Base-by-base conservation (phyloP, 352 stramenopile genomes). In the Phytophthora niederhauseri region DNA sequence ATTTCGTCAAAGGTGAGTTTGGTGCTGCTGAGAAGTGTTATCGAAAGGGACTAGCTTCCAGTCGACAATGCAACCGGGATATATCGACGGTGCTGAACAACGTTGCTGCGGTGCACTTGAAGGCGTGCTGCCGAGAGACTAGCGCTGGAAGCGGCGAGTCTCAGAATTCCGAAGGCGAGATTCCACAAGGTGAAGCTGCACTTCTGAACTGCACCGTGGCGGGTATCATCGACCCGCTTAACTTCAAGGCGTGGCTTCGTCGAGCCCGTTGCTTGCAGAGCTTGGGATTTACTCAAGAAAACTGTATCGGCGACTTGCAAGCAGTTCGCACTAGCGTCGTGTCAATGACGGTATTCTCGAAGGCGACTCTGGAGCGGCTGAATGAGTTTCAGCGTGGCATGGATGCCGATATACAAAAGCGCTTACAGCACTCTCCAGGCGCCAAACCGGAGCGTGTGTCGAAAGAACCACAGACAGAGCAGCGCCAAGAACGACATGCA, bases 221-320 rank as follows among this genome's bases (percentile, higher is more conserved):
- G 31, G 73, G 69, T 1, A 68, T 77, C 5, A 49, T 80, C 0
- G 73, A 77, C 9, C 65, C 69, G 1, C 38, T 75, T 0, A 80
- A 80, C 15, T 6, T 48, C 43, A 80, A 77, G 17, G 69, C 61
- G n/a, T 80, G 73, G 73, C 6, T 64, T 57, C 61, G 73, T 62
- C 64, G 65, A n/a, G 41, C 48, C 1, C 48, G 66, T 0, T 72
- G 69, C 7, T 66, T 77, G n/a, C 15, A 65, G 43, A 48, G 46
- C 3, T 22, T 77, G 46, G 61, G 61, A 2, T 72, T 65, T 28
- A 26, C 30, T 2, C 48, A 38, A 7, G 31, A 58, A 11, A 46
- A 48, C 2, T 75, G 61, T 20, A 45, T 67, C 1, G 6, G n/a
- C 6, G 51, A 77, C 17, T 31, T 80, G 24, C 19, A 68, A 19